Conservation (phyloP, 148 eudicot genomes). For the Amaranthus palmeri region DNA sequence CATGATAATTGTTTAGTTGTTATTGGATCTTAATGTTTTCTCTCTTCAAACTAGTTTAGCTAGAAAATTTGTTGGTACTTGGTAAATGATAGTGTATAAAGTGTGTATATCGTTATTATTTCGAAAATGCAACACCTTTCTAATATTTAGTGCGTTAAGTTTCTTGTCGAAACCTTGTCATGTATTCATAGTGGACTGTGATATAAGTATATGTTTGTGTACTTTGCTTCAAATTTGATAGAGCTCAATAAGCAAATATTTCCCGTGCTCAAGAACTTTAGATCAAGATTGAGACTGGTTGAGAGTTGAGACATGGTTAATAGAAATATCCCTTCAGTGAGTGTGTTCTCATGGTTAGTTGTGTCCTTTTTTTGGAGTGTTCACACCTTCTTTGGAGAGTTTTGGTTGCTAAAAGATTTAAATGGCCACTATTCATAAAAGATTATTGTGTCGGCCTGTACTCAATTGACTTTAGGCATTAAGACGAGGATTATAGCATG, state of each 20-base stretch:
- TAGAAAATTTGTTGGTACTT: background rate
- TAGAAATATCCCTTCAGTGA: background rate
- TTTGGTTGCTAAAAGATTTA: background rate
- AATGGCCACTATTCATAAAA: background rate
- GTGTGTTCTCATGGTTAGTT: background rate
- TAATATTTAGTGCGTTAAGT: background rate
- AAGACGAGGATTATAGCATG: no score
- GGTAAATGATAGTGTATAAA: background rate
- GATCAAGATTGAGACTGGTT: background rate
- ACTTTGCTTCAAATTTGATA: background rate
- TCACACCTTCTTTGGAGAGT: background rate
- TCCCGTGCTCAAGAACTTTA: background rate
- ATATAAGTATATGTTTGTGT: background rate
- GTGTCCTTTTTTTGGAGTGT: background rate
- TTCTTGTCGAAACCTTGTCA: background rate
- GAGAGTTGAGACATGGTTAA: background rate
- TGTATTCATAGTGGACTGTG: background rate
- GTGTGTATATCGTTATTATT: background rate
- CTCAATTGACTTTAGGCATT: no score
- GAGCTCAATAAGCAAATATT: background rate
- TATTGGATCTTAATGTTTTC: background rate
- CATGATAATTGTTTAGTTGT: background rate
- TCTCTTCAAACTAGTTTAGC: background rate
- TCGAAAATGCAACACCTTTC: background rate
- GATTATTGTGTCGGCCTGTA: no score